Evolutionary conservation across 2,329 filamentous ascomycete species (phyloP).

Genomic region (Alternaria ventricosa): DNA sequence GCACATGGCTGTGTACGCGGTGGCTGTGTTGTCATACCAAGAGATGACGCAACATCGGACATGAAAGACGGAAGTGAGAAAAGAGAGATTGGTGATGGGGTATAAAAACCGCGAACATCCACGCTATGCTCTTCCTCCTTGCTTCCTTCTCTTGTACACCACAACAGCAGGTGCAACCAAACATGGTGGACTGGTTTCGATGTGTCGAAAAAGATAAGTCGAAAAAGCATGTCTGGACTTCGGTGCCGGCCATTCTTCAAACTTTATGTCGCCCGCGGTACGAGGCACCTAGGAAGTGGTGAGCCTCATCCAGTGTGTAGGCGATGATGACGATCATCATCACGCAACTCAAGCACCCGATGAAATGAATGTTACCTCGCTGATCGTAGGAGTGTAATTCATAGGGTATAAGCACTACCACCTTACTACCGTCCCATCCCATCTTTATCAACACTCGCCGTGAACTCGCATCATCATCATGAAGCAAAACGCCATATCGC

Average conservation of each 20-base stretch:
- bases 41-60: no score
- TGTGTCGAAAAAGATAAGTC: neutral
- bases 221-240: neutral
- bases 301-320: no score
- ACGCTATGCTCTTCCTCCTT: neutral
- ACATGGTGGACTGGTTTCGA: neutral
- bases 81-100: neutral
- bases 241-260: neutral
- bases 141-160: neutral
- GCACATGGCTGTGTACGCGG: neutral
- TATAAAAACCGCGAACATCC: neutral
- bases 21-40: neutral
- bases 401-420: neutral
- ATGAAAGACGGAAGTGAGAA: no score
- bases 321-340: neutral
- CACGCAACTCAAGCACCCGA: neutral
- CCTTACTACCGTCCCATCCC: neutral
- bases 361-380: neutral
- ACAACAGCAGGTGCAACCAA: neutral
- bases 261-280: no score
- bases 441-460: neutral
- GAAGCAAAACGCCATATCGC: neutral
- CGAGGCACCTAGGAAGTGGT: no score
- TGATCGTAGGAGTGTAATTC: neutral
- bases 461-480: neutral